Percentiles rank a stretch among this genome's conserved stretches.
phyloP scores from a whole-genome alignment of 2,329 filamentous ascomycete species.

The Beauveria pseudobassiana region DNA sequence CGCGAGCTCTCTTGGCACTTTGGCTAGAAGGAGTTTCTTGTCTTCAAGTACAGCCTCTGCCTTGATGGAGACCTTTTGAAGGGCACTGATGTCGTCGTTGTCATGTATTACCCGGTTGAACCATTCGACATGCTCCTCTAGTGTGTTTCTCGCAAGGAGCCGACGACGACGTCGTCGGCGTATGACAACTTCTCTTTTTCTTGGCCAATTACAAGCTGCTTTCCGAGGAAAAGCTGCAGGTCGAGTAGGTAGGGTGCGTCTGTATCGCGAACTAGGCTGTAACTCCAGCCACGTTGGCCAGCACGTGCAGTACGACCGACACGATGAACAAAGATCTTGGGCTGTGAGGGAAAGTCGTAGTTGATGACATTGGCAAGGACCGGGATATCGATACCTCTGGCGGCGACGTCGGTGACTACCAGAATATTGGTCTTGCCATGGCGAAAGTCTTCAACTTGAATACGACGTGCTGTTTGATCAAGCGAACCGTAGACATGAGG shows the following conservation, averaged over 20 bases:
- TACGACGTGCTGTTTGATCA: slow-evolving; percentile 86
- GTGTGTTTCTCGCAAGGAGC: slow-evolving; percentile 62
- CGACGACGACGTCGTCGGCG: slow-evolving; percentile 76
- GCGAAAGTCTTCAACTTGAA: slow-evolving; percentile 87
- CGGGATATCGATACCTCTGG: slow-evolving; percentile 95
- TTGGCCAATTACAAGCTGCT: slow-evolving; percentile 69
- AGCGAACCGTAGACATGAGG: slow-evolving; percentile 88
- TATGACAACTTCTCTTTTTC: slow-evolving; percentile 58
- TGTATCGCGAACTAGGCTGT: slow-evolving; percentile 79
- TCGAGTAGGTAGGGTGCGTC: slow-evolving; percentile 91
- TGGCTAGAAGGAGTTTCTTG: slow-evolving; percentile 78
- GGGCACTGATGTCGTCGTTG: slow-evolving; percentile 61
- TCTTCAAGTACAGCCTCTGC: slow-evolving; percentile 89
- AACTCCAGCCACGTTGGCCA: slow-evolving; percentile 87
- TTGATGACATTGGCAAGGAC: slow-evolving; percentile 96
- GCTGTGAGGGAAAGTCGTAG: slow-evolving; percentile 94
- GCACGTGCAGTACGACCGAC: slow-evolving; percentile 94
- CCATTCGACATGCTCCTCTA: slow-evolving; percentile 76
- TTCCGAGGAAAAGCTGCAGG: slow-evolving; percentile 88
- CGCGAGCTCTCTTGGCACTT: slow-evolving; percentile 80
- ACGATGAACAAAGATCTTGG: slow-evolving; percentile 93
- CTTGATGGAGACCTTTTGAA: slow-evolving; percentile 70
- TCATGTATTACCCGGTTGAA: slow-evolving; percentile 71
- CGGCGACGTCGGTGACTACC: slow-evolving; percentile 93
- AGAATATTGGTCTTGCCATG: slow-evolving; percentile 79